A percentile compares a stretch with the other conserved stretches of the same genome.
These are phyloP conservation scores for Blastobotrys raffinosifermentans DNA, from an alignment of 1,139 yeast species.

Conservation along the genomic window DNA sequence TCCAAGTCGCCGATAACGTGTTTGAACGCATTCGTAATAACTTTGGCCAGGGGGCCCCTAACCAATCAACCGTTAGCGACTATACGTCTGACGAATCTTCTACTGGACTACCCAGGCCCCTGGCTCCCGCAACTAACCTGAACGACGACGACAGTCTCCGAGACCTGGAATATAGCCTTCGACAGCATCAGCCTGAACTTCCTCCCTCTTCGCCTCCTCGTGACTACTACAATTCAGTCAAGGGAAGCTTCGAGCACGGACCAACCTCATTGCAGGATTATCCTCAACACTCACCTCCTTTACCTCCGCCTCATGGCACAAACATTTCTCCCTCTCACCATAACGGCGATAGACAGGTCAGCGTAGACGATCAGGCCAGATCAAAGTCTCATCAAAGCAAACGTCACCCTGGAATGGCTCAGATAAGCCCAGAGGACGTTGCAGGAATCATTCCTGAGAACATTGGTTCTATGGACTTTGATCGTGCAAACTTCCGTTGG, in stretches of 20 bases:
- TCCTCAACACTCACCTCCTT: background rate
- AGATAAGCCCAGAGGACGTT: constrained; percentile 23
- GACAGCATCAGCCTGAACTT: constrained; percentile 13
- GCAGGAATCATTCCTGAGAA: constrained; percentile 18
- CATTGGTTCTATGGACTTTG: constrained; percentile 22
- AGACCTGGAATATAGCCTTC: constrained; percentile 13
- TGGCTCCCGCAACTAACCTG: constrained; percentile 2
- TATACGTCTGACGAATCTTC: constrained; percentile 8
- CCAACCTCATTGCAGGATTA: background rate
- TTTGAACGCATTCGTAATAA: background rate
- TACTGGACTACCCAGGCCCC: constrained; percentile 2
- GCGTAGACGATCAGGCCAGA: constrained; percentile 1
- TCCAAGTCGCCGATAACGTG: background rate
- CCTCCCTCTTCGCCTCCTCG: background rate
- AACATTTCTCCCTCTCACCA: background rate
- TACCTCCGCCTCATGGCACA: background rate
- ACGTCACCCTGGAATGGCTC: constrained; percentile 17
- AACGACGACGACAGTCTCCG: constrained; percentile 7
- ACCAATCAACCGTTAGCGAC: constrained; percentile 6
- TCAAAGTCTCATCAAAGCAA: constrained; percentile 2
- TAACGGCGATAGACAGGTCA: constrained; percentile 1
- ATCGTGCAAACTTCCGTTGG: constrained; percentile 17
- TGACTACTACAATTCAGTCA: constrained; percentile 13
- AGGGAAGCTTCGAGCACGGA: constrained; percentile 10
- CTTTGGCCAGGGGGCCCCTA: constrained; percentile 2